These are phyloP conservation scores for Penicillium sp. DNA, from an alignment of 2,329 filamentous ascomycete genomes.

Conservation along the genomic window DNA sequence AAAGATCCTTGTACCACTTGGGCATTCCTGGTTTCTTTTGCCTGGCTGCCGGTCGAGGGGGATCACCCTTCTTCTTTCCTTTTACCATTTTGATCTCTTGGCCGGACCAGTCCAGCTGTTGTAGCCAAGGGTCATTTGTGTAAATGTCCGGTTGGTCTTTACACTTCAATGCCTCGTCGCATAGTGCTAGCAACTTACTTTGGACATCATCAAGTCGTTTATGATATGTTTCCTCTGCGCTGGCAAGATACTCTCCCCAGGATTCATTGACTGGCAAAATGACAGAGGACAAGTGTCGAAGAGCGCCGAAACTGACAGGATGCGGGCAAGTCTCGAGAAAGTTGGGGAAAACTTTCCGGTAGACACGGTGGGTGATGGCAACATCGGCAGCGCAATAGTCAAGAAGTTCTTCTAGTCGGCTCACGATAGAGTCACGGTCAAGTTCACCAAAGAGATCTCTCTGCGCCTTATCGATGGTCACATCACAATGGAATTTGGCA, in stretches of 20 bases:
- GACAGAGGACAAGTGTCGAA: conserved; percentile 88
- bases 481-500: conserved; percentile 90
- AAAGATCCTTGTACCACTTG: conserved; percentile 92
- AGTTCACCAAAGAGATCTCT: conserved; percentile 84
- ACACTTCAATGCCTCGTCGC: conserved; percentile 72
- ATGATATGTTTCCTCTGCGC: conserved; percentile 81
- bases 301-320: conserved; percentile 91
- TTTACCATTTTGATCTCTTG: conserved; percentile 91
- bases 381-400: conserved; percentile 97
- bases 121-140: conserved; percentile 81
- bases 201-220: conserved; percentile 73
- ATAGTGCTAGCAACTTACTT: conserved; percentile 68
- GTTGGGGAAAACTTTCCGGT: conserved; percentile 84
- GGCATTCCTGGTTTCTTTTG: conserved; percentile 97
- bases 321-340: conserved; percentile 91
- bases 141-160: conserved; percentile 69
- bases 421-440: conserved; percentile 66
- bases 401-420: conserved; percentile 75
- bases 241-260: conserved; percentile 81
- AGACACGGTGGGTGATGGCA: conserved; percentile 88
- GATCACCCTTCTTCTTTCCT: conserved; percentile 80
- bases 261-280: conserved; percentile 85
- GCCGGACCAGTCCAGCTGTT: conserved; percentile 91
- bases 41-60: conserved; percentile 70
- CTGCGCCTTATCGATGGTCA: conserved; percentile 84